A percentile compares a stretch with the other conserved stretches of the same genome.
Conservation (phyloP, 1,284 basidiomycete species). For the Leucocoprinus gongylophorus region DNA sequence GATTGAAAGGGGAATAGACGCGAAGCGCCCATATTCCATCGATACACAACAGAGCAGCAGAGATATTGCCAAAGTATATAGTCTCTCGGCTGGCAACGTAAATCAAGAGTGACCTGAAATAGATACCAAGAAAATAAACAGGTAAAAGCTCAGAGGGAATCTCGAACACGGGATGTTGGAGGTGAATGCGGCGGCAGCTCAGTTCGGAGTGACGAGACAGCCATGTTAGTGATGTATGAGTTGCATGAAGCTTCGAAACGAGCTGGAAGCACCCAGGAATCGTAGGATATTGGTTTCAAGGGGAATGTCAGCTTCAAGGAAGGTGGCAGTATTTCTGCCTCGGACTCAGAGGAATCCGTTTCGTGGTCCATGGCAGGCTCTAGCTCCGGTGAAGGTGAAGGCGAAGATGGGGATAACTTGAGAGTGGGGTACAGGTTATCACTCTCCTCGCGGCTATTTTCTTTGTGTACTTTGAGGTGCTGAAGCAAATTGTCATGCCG, state of each 20-base stretch:
- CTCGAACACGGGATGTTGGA: slow-evolving; percentile 11
- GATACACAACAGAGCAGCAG: slow-evolving; percentile 1
- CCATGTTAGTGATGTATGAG: slow-evolving; percentile 32
- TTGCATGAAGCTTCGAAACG: slow-evolving; percentile 21
- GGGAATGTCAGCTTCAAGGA: slow-evolving; percentile 15
- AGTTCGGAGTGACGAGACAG: slow-evolving; percentile 35
- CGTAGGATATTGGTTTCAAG: slow-evolving; percentile 15
- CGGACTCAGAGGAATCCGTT: slow-evolving; percentile 18
- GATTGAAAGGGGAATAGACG: slow-evolving; percentile 1
- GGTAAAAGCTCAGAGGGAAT: slow-evolving; percentile 3
- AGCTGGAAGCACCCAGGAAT: slow-evolving; percentile 13
- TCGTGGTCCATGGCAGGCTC: slow-evolving; percentile 10
- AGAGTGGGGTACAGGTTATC: slow-evolving; percentile 8
- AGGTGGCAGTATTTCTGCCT: slow-evolving; percentile 17
- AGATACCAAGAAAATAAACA: neutral
- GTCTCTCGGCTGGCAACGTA: neutral
- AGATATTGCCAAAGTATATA: neutral
- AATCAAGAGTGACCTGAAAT: neutral
- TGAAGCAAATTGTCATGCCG: slow-evolving; percentile 81
- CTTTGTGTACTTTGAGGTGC: slow-evolving; percentile 53
- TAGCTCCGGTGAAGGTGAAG: slow-evolving; percentile 15
- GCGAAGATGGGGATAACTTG: slow-evolving; percentile 12
- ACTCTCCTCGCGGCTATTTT: slow-evolving; percentile 10
- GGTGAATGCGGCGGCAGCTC: slow-evolving; percentile 25
- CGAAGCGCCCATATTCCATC: neutral